Evolutionary conservation across 2,329 filamentous ascomycete genomes (phyloP), one percentile per base, ranked within the genome.

Genomic region (Pseudogymnoascus sp.): DNA sequence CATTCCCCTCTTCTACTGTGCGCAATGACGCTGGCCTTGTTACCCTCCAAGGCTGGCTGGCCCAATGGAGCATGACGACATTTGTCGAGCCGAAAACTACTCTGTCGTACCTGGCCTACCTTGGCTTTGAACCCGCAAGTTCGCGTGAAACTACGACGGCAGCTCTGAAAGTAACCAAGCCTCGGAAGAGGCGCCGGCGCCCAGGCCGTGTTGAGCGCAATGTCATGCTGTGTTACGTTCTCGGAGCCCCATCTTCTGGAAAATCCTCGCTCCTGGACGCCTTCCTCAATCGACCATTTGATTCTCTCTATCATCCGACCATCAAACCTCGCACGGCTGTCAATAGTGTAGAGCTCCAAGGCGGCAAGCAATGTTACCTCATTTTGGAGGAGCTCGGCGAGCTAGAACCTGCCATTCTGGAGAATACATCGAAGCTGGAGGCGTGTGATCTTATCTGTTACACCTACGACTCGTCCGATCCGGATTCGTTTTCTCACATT

Each of bases 41-140:
- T 64, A 99, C 94, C 1, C 79, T 99, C 3, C 94, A 99, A 74
- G 94, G 94, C 1, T 99, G 94, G 94, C 83, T 99, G 37, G 94
- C 94, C 3, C 94, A 99, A 70, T 99, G 94, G 94, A 97, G 92
- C 72, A 99, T 99, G 94, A 99, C 94, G 0, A 99, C 94, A 0
- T 99, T 97, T 69, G 85, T 95, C 63, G 92, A 95, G 62, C 93
- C 94, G 10, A 95, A 94, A 72, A 97, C 91, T 0, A 97, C 94
- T 0, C 81, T 99, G 3, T 92, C 95, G 68, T 99, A 99, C 72
- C 84, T 99, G 2, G 94, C 94, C 2, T 97, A 97, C 71, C 85
- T 99, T 1, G 94, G 94, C 1, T 99, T 97, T 70, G 94, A 97
- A 71, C 87, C 90, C 2, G 79, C 84, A 1, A 89, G 88, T 67